Base-by-base conservation (phyloP, 345 rosid species). In the Moricandia moricandioides region DNA sequence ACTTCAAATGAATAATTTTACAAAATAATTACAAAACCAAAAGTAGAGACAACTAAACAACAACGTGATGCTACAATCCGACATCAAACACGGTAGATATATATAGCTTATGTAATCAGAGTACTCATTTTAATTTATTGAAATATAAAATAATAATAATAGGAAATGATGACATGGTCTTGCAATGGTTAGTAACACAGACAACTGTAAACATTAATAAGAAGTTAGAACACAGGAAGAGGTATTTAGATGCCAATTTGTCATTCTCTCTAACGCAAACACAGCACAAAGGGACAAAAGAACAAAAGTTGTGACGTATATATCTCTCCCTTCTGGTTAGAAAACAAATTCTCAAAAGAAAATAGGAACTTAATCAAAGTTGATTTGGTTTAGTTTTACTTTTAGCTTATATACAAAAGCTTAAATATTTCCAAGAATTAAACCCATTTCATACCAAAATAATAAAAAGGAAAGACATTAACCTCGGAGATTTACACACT, bases 281-380 rank as follows among this genome's bases (percentile, higher is more conserved):
- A 56, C 75, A 43, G 61, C n/a, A 59, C 37, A 17, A 16, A 30
- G 24, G 24, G 24, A 21, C 24, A 30, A 14, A 52, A 39, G 40
- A 77, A 72, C 69, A 72, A 66, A 59, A 60, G 60, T 52, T 72
- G 65, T 72, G 72, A 67, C 73, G 57, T 72, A 61, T 21, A 21
- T 21, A 21, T 21, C 24, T 72, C 5, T 69, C 69, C 30, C 68
- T 39, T 54, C 73, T 52, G 10, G 69, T 78, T 61, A 67, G 52
- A 62, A 59, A 60, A 21, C 77, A 72, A 78, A 77, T 72, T 66
- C 77, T 78, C 59, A 35, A 59, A 76, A 5, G 33, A 71, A 62
- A 62, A 63, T 8, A 69, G 34, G 47, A 37, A 58, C 72, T 58
- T 64, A 21, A 47, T 57, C 64, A 69, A 67, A 49, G 62, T 61